Base-by-base conservation (phyloP, 257 asterid species). In the Catharanthus roseus region DNA sequence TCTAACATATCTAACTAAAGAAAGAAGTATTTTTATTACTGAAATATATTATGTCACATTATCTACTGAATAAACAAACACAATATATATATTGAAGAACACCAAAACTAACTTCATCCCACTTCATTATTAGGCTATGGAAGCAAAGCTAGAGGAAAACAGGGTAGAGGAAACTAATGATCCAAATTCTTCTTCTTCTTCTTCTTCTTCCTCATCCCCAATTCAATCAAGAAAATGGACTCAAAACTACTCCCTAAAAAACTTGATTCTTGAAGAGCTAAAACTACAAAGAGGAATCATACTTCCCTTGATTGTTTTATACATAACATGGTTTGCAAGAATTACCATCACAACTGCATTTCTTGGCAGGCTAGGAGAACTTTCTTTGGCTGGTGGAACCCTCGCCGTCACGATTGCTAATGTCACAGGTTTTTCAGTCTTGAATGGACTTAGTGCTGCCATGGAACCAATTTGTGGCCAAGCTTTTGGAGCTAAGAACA, bases 401-500 rank as follows among this genome's bases (percentile, higher is more conserved):
- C 91, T 93, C 6, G 97, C 89, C 1, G 77, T 89, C 86, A 89
- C 96, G 66, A 83, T 91, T 21, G 89, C 90, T 0, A 91, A 89
- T 67, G 96, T 91, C 36, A 91, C 95, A 0, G 97, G 97, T 0
- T 91, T 85, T 41, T 86, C 99, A 6, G 79, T 89, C 49, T 66
- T 95, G 74, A 95, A 75, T 69, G 97, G 96, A 0, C 88, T 93
- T 11, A 80, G 83, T 66, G 87, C 72, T n/a, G 96, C 96, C 29
- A 87, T 93, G 95, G 97, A 88, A 70, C 99, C 96, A 6, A 85
- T 93, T n/a, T 89, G 96, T 73, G 97, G 99, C 53, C 99, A 91
- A 58, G 99, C 97, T 1, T 88, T 78, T 42, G 99, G 99, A 1
- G 96, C 96, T 67, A 85, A 80, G 72, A 91, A 93, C 61, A 83